phyloP scores from a whole-genome alignment of 108 stramenopile species.

The Nitzschia sp. region DNA sequence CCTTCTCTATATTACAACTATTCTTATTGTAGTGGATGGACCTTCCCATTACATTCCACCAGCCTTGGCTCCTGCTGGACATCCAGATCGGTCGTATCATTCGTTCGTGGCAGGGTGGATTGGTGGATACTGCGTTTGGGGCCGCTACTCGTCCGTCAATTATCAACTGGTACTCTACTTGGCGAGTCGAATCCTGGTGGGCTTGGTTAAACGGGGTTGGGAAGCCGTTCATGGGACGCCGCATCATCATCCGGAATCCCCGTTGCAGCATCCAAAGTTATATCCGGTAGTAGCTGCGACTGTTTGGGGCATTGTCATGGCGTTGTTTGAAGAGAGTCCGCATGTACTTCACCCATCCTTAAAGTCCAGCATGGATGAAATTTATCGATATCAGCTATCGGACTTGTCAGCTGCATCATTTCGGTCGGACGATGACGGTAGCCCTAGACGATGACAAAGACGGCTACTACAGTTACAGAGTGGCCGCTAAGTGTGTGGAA shows the following conservation, averaged over 20 bases:
- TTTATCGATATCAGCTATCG: slow-evolving; percentile 58
- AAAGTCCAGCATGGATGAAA: slow-evolving; percentile 84
- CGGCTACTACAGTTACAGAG: too few relatives aligned
- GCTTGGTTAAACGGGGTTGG: slow-evolving; percentile 56
- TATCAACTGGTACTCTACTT: slow-evolving; percentile 83
- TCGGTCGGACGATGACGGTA: neutral
- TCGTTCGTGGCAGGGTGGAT: slow-evolving; percentile 76
- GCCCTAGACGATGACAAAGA: slow-evolving; percentile 3
- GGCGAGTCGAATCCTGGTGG: slow-evolving; percentile 76
- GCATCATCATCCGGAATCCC: slow-evolving; percentile 25
- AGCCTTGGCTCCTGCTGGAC: slow-evolving; percentile 41
- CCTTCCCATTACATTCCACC: slow-evolving; percentile 32
- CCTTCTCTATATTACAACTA: neutral
- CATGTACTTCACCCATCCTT: slow-evolving; percentile 79
- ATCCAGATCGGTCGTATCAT: slow-evolving; percentile 74
- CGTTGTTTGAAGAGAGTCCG: slow-evolving; percentile 81
- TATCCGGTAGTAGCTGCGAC: slow-evolving; percentile 68
- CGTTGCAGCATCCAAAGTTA: slow-evolving; percentile 45
- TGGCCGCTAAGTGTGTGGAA: too few relatives aligned
- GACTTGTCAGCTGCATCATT: neutral
- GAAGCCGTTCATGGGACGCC: slow-evolving; percentile 22
- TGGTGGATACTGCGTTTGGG: slow-evolving; percentile 87
- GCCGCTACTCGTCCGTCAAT: slow-evolving; percentile 73
- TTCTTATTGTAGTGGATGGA: slow-evolving; percentile 51
- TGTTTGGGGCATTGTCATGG: slow-evolving; percentile 83